Evolutionary conservation across 805 yeast genomes (phyloP).

Genomic region (Saccharomycopsis selenospora): DNA sequence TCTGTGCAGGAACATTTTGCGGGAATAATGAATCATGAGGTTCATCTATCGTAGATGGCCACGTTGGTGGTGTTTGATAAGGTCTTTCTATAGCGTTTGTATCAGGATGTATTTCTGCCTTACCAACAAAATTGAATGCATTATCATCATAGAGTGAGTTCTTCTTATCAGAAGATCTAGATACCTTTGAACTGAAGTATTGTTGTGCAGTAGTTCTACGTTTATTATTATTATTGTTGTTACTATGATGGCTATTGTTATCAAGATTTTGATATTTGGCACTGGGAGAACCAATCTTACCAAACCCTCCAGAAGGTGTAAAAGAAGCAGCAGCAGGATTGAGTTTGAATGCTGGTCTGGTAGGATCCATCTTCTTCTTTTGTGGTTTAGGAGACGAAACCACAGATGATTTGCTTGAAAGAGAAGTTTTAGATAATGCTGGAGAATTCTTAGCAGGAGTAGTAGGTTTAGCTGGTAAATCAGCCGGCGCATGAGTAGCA

Average conservation of each 20-base stretch:
- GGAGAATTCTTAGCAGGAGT: constrained; percentile 4
- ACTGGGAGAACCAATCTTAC: constrained; percentile 4
- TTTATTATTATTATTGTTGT: constrained; percentile 1
- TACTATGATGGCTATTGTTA: constrained; percentile 9
- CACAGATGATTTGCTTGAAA: constrained; percentile 9
- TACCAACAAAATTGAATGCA: constrained; percentile 13
- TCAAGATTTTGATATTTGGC: background rate
- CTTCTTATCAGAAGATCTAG: constrained; percentile 21
- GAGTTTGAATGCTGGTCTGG: constrained; percentile 58
- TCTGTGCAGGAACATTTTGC: constrained; percentile 15
- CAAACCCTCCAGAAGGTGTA: constrained; percentile 37
- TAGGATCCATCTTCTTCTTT: constrained; percentile 48
- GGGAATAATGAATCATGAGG: constrained; percentile 49
- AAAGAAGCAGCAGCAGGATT: constrained; percentile 64
- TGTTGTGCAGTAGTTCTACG: constrained; percentile 4
- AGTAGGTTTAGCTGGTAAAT: constrained; percentile 4
- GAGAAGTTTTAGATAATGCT: background rate
- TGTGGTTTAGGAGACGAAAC: constrained; percentile 19
- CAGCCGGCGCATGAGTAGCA: constrained; percentile 6
- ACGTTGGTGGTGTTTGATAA: constrained; percentile 69
- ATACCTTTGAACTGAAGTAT: constrained; percentile 5
- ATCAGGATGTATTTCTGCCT: background rate
- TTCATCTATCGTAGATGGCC: constrained; percentile 56
- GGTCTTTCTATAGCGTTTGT: constrained; percentile 45
- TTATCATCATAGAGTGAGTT: constrained; percentile 5